Percentiles rank a stretch among this genome's conserved stretches.
These are phyloP conservation scores for Phytophthora colocasiae DNA, from an alignment of 352 stramenopile species.

Conservation along the genomic window DNA sequence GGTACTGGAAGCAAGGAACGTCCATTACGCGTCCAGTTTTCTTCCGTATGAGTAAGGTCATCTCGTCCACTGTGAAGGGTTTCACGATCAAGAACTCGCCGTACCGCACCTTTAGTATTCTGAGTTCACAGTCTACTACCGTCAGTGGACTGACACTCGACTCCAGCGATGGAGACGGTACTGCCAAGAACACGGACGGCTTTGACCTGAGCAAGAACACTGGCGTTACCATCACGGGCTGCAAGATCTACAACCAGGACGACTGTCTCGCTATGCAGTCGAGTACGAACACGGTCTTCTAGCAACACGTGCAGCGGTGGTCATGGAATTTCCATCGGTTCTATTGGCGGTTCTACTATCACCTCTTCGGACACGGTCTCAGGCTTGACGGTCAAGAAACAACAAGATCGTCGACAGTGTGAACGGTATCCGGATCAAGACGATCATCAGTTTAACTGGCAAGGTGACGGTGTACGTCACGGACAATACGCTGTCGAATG, in stretches of 20 bases:
- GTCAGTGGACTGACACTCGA: slow-evolving; percentile 25
- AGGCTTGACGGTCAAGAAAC: not conserved
- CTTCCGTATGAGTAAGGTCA: slow-evolving; percentile 38
- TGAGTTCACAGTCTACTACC: slow-evolving; percentile 29
- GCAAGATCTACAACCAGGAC: slow-evolving; percentile 34
- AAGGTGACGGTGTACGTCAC: not conserved
- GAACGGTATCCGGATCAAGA: not conserved
- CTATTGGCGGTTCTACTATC: not conserved
- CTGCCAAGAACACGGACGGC: not conserved
- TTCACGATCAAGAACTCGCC: slow-evolving; percentile 43
- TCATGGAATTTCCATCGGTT: not conserved
- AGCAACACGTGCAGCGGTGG: slow-evolving; percentile 2
- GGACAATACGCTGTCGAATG: not conserved
- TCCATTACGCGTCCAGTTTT: slow-evolving; percentile 20
- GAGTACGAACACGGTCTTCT: slow-evolving; percentile 19
- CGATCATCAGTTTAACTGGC: not conserved
- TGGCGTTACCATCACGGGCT: slow-evolving; percentile 23
- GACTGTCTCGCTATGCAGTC: slow-evolving; percentile 2
- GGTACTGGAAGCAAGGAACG: slow-evolving; percentile 38
- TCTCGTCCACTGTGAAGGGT: slow-evolving; percentile 29
- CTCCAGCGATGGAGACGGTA: slow-evolving; percentile 17
- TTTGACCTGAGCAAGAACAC: slow-evolving; percentile 32
- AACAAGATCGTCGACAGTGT: slow-evolving; percentile 2
- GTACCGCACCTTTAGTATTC: slow-evolving; percentile 37
- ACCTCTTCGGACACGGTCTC: slow-evolving; percentile 8